Evolutionary conservation across 768 basidiomycete species (phyloP).

Genomic region (Lactarius pseudohatsudake): DNA sequence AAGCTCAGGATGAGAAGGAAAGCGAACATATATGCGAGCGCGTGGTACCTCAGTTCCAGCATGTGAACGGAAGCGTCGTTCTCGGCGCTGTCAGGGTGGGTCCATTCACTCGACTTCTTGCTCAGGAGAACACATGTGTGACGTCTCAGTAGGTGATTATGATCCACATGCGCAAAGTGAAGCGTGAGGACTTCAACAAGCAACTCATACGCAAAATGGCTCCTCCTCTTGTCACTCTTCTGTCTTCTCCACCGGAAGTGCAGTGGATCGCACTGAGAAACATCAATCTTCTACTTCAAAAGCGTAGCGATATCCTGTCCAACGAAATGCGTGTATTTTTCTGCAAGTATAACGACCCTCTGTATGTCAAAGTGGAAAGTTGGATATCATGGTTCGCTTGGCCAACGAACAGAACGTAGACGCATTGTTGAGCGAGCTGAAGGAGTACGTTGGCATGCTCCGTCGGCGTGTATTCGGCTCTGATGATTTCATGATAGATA

Average conservation of each 20-base stretch:
- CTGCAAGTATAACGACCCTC: constrained; percentile 99
- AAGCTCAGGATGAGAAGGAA: constrained; percentile 85
- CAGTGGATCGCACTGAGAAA: constrained; percentile 98
- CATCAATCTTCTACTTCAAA: constrained; percentile 94
- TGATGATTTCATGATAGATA: constrained; percentile 55
- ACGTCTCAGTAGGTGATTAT: constrained; percentile 72
- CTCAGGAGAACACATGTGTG: not conserved
- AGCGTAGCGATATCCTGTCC: constrained; percentile 82
- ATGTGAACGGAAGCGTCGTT: constrained; percentile 93
- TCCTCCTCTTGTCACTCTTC: constrained; percentile 90
- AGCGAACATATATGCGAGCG: constrained; percentile 99
- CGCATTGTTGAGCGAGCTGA: constrained; percentile 90
- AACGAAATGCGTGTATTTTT: constrained; percentile 99
- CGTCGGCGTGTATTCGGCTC: not conserved
- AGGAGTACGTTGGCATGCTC: constrained; percentile 63
- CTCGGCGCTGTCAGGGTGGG: constrained; percentile 91
- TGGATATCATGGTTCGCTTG: constrained; percentile 97
- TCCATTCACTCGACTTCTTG: constrained; percentile 4
- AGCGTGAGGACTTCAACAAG: constrained; percentile 78
- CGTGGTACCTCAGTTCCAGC: constrained; percentile 98
- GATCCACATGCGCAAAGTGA: constrained; percentile 90
- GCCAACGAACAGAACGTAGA: constrained; percentile 92
- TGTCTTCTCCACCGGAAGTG: constrained; percentile 95
- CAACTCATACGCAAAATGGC: constrained; percentile 95
- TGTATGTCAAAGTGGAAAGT: constrained; percentile 98